Evolutionary conservation across 345 rosid genomes (phyloP), one percentile per base, ranked within the genome.

Genomic region (Acer saccharum): DNA sequence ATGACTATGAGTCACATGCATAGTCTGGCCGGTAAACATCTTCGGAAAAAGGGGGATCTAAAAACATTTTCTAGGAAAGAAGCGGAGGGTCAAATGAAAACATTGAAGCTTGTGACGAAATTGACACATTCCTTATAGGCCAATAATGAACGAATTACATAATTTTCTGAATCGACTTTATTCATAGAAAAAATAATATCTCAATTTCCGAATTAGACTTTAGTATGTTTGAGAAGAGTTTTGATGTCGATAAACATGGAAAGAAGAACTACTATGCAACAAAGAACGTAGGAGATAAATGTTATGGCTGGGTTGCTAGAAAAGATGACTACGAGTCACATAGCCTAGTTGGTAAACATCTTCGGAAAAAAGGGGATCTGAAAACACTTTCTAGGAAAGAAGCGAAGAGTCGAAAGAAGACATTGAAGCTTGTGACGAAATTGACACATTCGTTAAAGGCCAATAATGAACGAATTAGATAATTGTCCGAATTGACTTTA

Each of bases 281-380:
- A 2, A 81, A 75, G 71, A 10, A 76, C 61, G 65, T 64, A 60
- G 89, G 88, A 72, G 79, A 82, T 61, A 81, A 71, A 69, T 60
- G 76, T 55, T 92, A 84, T 79, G 97, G 91, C 61, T 92, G 97
- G 98, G 78, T 91, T 70, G 93, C 94, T 9, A 69, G 90, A 17
- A 91, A 84, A 32, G 88, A 81, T 41, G 97, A 91, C 73, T 94
- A 79, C 65, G 1, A 81, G 48, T 57, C 81, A 6, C 65, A 25
- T 21, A 72, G 78, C 20, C 20, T 86, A 2, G 39, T 90, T 62
- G 91, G 92, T 72, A 77, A 85, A 25, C 74, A 81, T 69, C 88
- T 92, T 20, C 82, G 76, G 23, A 88, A 60, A 72, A 83, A 83
- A 46, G 88, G 96, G 61, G 91, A 93, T 73, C 65, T 93, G 79